These are phyloP conservation scores for Tolypocladium cylindrosporum DNA, from an alignment of 2,329 filamentous ascomycete species.

Conservation along the genomic window DNA sequence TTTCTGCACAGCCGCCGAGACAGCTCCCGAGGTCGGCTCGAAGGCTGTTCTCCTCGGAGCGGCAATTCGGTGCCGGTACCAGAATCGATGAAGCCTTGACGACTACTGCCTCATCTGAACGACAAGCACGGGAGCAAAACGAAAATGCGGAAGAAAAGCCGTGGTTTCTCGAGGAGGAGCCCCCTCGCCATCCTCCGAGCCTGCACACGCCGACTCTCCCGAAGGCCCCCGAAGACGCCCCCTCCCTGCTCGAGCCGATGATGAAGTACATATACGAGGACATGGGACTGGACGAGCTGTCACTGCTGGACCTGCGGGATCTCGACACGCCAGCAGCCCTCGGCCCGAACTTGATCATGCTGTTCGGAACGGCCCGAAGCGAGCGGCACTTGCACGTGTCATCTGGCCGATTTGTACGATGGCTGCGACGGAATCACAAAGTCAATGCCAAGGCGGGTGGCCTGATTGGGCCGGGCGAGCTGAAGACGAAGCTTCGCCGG, in stretches of 20 bases:
- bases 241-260: constrained; percentile 60
- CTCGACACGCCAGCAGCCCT: constrained; percentile 82
- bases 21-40: constrained; percentile 9
- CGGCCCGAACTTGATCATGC: constrained; percentile 82
- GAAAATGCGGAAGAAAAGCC: constrained; percentile 38
- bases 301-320: constrained; percentile 70
- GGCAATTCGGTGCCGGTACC: background rate
- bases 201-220: constrained; percentile 39
- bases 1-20: constrained; percentile 11
- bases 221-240: constrained; percentile 55
- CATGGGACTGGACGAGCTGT: constrained; percentile 74
- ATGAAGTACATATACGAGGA: constrained; percentile 74
- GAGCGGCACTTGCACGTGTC: constrained; percentile 90
- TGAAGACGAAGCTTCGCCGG: constrained; percentile 76
- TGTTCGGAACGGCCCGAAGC: constrained; percentile 82
- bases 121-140: constrained; percentile 8
- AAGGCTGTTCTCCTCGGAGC: constrained; percentile 13
- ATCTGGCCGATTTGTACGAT: constrained; percentile 80
- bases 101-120: constrained; percentile 9
- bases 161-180: constrained; percentile 80
- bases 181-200: constrained; percentile 39
- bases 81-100: constrained; percentile 4
- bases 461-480: constrained; percentile 77
- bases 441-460: constrained; percentile 76
- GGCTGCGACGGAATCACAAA: constrained; percentile 64